These are phyloP conservation scores for Gigaspora rosea DNA, from an alignment of 192 early-diverging fungal species.

Conservation along the genomic window DNA sequence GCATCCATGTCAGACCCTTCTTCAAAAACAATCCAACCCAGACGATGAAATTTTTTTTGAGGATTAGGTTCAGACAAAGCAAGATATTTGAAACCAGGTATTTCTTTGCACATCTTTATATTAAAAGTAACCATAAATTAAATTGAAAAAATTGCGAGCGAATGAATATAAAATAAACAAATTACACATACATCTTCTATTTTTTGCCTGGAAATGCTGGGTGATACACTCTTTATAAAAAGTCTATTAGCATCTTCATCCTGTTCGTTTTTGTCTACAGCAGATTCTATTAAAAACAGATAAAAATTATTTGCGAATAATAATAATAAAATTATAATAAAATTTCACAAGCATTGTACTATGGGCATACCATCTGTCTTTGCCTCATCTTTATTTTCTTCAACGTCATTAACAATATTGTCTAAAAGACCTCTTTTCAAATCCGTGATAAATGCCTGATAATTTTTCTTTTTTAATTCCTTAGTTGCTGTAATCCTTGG, in stretches of 20 bases:
- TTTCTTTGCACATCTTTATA: conserved; percentile 41
- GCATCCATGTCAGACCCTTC: conserved; percentile 80
- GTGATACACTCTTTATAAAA: conserved; percentile 83
- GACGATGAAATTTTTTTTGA: conserved; percentile 80
- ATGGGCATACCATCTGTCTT: conserved; percentile 28
- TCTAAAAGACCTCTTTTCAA: conserved; percentile 76
- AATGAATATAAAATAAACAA: background rate
- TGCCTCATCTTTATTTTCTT: conserved; percentile 34
- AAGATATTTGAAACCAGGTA: conserved; percentile 82
- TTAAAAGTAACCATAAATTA: background rate
- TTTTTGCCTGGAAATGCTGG: conserved; percentile 60
- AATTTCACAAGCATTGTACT: background rate
- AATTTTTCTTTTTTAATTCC: conserved; percentile 54
- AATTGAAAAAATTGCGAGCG: no score
- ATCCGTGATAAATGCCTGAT: conserved; percentile 63
- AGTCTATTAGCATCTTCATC: conserved; percentile 54
- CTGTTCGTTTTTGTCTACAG: conserved; percentile 10
- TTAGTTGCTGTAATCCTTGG: conserved; percentile 53
- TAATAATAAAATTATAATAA: background rate
- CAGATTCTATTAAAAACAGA: background rate
- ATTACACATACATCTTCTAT: conserved; percentile 61
- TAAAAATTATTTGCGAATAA: background rate
- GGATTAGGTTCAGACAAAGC: conserved; percentile 85
- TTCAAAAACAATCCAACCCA: conserved; percentile 92
- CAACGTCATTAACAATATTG: conserved; percentile 42